Evolutionary conservation across 2,329 filamentous ascomycete genomes (phyloP), one percentile per base, ranked within the genome.

Genomic region (Passalora sequoiae): DNA sequence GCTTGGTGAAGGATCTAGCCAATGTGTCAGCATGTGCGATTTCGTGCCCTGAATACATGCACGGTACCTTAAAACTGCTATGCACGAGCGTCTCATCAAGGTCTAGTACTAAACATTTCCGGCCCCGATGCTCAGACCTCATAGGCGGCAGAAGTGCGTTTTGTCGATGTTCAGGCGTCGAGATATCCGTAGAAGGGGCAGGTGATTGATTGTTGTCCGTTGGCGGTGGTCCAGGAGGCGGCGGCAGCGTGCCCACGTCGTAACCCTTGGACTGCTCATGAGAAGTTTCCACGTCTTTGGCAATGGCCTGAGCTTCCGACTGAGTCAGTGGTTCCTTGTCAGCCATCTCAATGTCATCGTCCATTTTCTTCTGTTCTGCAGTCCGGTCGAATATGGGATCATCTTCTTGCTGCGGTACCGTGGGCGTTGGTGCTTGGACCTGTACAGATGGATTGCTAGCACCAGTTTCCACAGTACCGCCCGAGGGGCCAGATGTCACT

Each of bases 21-120:
- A 38, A 51, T n/a, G 39, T 13, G 22, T 28, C 15, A 27, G 8
- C 13, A 17, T 30, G n/a, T n/a, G n/a, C n/a, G n/a, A n/a, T n/a
- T n/a, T n/a, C n/a, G n/a, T n/a, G n/a, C n/a, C n/a, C n/a, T n/a
- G n/a, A n/a, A n/a, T n/a, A n/a, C n/a, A n/a, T n/a, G n/a, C n/a
- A n/a, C n/a, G n/a, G n/a, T 68, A 94, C 91, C 79, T 98, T 98
- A 71, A 98, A 98, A 57, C 92, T 97, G 66, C 92, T 97, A 71
- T 98, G 92, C 17, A 98, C 92, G 40, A 98, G 71, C 1, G 92
- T 98, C 67, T 98, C 92, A 57, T 98, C 92, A 49, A 98, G 72
- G 70, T 98, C 92, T 33, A 98, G 76, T 13, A 98, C 91, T 29
- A 98, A 72, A 59, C 92, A 98, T 67, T 98, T 98, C 62, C 86